Evolutionary conservation across 2,329 filamentous ascomycete genomes (phyloP).

Genomic region (Camillea tinctor): DNA sequence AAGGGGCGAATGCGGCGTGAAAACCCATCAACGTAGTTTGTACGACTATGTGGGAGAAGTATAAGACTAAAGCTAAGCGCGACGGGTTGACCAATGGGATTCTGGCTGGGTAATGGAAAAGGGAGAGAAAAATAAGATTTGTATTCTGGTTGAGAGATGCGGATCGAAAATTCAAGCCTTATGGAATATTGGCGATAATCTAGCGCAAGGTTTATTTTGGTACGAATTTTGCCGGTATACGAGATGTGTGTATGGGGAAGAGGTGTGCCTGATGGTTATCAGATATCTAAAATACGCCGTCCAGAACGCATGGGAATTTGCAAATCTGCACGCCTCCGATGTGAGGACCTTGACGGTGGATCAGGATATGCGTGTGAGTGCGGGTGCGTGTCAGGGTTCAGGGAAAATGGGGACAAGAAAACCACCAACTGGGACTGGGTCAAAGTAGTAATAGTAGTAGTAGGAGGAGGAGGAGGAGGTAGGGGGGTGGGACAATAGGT

Average conservation of each 20-base stretch:
- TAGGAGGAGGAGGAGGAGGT: neutral
- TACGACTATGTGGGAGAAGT: neutral
- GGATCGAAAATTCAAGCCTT: slow-evolving; percentile 12
- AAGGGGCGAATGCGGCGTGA: neutral
- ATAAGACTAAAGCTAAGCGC: neutral
- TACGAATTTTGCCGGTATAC: slow-evolving; percentile 18
- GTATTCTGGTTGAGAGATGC: slow-evolving; percentile 1
- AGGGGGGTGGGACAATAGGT: neutral
- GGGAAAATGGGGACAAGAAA: neutral
- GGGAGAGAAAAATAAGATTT: neutral
- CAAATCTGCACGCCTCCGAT: neutral
- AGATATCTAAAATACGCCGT: slow-evolving; percentile 11
- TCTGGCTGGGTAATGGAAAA: slow-evolving; percentile 1
- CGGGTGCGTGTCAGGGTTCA: neutral
- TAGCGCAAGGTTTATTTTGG: slow-evolving; percentile 1
- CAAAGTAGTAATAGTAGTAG: no score
- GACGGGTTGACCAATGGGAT: neutral
- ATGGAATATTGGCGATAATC: slow-evolving; percentile 4
- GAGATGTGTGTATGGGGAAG: slow-evolving; percentile 6
- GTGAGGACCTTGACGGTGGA: slow-evolving; percentile 14
- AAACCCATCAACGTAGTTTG: neutral
- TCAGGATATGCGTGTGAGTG: neutral
- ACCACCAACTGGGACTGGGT: neutral
- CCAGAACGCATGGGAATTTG: neutral
- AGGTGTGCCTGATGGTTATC: slow-evolving; percentile 19